A percentile compares a stretch with the other conserved stretches of the same genome.
phyloP scores from a whole-genome alignment of 139 green algal species.

The Marvania coccoides region DNA sequence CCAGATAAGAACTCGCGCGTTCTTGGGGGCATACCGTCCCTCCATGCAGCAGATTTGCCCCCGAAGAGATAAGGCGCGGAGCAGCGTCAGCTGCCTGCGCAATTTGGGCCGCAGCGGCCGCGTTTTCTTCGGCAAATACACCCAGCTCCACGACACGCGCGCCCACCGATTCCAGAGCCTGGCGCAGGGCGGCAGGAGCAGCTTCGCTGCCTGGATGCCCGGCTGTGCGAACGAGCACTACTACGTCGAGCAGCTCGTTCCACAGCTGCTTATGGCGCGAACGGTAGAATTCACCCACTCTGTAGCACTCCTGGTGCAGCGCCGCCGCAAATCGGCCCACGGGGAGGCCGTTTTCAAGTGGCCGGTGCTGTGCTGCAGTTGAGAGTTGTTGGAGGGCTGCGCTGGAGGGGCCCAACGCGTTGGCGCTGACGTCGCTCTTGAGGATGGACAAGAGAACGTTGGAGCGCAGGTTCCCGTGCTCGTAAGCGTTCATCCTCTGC shows the following conservation, averaged over 20 bases:
- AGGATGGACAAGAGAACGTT: background rate
- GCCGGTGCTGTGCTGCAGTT: background rate
- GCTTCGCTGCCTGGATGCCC: background rate
- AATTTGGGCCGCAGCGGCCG: conserved; percentile 10
- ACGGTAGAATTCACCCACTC: background rate
- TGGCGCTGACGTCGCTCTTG: background rate
- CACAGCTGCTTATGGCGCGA: conserved; percentile 25
- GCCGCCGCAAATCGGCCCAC: no score
- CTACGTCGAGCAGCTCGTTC: conserved; percentile 22
- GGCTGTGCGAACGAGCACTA: background rate
- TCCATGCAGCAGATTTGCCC: no score
- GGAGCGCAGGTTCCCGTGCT: conserved; percentile 25
- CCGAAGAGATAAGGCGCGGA: background rate
- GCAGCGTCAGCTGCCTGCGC: conserved; percentile 8
- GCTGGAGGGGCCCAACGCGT: background rate
- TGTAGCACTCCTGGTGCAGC: background rate
- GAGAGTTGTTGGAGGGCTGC: background rate
- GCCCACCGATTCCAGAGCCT: background rate
- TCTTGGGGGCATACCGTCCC: no score
- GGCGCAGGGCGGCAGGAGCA: background rate
- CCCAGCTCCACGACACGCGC: conserved; percentile 20
- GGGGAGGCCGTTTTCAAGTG: background rate
- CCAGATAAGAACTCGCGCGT: no score
- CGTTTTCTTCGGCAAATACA: conserved; percentile 30
- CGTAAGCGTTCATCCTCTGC: conserved; percentile 14